phyloP scores from a whole-genome alignment of 805 yeast genomes.

The Sporopachydermia quercuum region DNA sequence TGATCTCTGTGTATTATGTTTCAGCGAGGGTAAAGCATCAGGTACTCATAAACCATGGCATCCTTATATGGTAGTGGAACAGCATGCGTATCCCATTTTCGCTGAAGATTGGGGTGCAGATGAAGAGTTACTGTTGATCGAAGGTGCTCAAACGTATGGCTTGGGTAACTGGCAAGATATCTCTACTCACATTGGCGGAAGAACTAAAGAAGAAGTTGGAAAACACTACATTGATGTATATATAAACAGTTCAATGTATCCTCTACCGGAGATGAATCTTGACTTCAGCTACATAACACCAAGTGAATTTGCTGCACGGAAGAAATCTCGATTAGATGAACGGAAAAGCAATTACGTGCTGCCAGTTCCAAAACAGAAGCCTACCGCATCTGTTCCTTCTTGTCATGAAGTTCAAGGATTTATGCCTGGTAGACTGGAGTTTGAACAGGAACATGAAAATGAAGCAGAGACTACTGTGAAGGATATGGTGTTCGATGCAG shows the following conservation, averaged over 20 bases:
- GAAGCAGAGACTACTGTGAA: conserved; percentile 92
- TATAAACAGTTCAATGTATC: conserved; percentile 57
- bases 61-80: conserved; percentile 83
- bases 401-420: conserved; percentile 96
- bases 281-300: conserved; percentile 49
- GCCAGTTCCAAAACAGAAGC: conserved; percentile 75
- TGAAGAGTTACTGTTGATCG: conserved; percentile 77
- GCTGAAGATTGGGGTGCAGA: conserved; percentile 96
- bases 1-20: conserved; percentile 96
- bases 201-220: conserved; percentile 84
- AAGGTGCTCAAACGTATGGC: conserved; percentile 85
- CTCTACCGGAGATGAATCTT: conserved; percentile 75
- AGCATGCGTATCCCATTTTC: conserved; percentile 87
- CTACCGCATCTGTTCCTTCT: conserved; percentile 84
- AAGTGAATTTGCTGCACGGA: conserved; percentile 47
- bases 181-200: conserved; percentile 88
- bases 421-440: conserved; percentile 97
- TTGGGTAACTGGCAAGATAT: conserved; percentile 97
- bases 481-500: conserved; percentile 92
- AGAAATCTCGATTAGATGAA: conserved; percentile 59
- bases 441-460: conserved; percentile 91
- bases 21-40: conserved; percentile 66
- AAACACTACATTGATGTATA: conserved; percentile 66
- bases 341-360: conserved; percentile 39
- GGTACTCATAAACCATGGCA: conserved; percentile 91